phyloP scores from a whole-genome alignment of 192 early-diverging fungal genomes.

The Obelidium mucronatum region DNA sequence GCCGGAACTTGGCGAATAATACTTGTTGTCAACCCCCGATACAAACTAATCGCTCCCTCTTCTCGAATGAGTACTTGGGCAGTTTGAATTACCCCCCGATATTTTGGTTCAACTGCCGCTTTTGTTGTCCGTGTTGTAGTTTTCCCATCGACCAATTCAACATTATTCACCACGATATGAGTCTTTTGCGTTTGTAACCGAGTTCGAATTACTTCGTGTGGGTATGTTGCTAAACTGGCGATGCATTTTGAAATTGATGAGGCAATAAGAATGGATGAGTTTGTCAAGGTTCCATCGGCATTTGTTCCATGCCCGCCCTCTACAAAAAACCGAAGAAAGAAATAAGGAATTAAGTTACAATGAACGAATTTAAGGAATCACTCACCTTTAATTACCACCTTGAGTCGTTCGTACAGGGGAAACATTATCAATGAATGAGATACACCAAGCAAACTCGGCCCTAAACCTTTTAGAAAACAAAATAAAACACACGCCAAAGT shows the following conservation, averaged over 20 bases:
- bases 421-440: conserved; percentile 95
- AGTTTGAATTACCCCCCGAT: conserved; percentile 84
- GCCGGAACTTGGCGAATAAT: conserved; percentile 90
- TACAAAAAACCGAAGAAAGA: too few species aligned
- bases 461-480: conserved; percentile 57
- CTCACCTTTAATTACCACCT: conserved; percentile 49
- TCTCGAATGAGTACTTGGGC: conserved; percentile 73
- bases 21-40: conserved; percentile 86
- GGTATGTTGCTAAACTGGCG: conserved; percentile 89
- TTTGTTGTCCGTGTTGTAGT: background rate
- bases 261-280: conserved; percentile 75
- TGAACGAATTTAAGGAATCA: too few species aligned
- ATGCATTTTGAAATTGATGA: conserved; percentile 89
- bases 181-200: background rate
- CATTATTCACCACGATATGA: background rate
- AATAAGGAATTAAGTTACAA: too few species aligned
- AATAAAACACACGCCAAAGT: background rate
- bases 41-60: conserved; percentile 85
- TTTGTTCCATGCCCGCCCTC: conserved; percentile 6
- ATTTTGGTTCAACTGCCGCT: conserved; percentile 54
- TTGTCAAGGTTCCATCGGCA: conserved; percentile 37
- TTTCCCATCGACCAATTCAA: background rate
- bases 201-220: conserved; percentile 97
- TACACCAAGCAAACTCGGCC: conserved; percentile 89
- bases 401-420: conserved; percentile 93